Base-by-base conservation (phyloP, 2,329 filamentous ascomycete species). In the Cercospora citrullina region DNA sequence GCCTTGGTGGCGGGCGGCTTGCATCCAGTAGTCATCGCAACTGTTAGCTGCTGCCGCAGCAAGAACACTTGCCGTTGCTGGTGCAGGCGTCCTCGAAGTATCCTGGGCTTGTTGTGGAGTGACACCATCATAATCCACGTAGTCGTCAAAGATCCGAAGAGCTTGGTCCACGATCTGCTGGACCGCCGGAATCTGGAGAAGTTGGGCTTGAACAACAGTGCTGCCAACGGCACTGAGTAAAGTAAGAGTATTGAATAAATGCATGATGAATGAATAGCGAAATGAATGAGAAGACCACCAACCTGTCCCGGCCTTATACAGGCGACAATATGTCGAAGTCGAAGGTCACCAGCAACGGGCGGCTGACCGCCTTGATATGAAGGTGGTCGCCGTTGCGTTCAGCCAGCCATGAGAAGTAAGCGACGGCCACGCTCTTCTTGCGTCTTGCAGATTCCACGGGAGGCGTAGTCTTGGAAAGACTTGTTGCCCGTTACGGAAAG, bases 1-100 rank as follows among this genome's bases (percentile, higher is more conserved):
- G 63, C 84, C 84, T 65, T 83, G 81, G 69, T 85, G 84, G 10
- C 75, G 73, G 64, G 85, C 78, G 21, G 80, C 77, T 33, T 83
- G 82, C 77, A 85, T 71, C 79, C 79, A 80, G 70, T 77, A 80
- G 36, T 67, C 65, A 48, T 74, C 76, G 26, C 64, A 64, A 23
- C 23, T 64, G 18, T 65, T 63, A 1, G 68, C 58, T 30, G 60
- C 33, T 33, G 65, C 23, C 2, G 51, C 58, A 42, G 57, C 21
- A 21, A 39, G 36, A 18, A 55, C 33, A 5, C 48, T 39, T 18
- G 60, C 63, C 16, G 42, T 64, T 21, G 62, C 53, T 48, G 62
- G 62, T 4, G 51, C 62, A 28, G 62, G 14, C 23, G 53, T 45
- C 8, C 6, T 31, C 5, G 55, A 14, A 23, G 30, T 30, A 26